Evolutionary conservation across 768 basidiomycete genomes (phyloP).

Genomic region (Strobilomyces confusus): DNA sequence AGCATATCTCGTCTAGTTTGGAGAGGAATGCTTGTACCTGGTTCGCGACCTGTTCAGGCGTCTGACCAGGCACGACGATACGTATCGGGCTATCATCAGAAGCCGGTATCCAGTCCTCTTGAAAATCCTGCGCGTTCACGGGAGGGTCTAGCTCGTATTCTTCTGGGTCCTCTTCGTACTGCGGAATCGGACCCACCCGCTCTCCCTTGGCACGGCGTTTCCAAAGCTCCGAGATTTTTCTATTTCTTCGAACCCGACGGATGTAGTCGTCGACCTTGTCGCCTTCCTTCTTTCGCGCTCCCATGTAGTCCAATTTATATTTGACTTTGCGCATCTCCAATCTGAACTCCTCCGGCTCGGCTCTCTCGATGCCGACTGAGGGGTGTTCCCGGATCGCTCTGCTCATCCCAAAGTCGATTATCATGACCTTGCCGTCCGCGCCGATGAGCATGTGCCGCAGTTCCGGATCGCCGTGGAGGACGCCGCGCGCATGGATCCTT

Average conservation of each 20-base stretch:
- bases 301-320: conserved; percentile 47
- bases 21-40: conserved; percentile 20
- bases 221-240: conserved; percentile 23
- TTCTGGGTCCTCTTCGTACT: conserved; percentile 28
- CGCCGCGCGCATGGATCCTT: conserved; percentile 43
- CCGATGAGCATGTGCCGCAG: conserved; percentile 53
- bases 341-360: conserved; percentile 39
- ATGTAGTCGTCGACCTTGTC: conserved; percentile 31
- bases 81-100: conserved; percentile 33
- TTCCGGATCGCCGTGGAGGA: conserved; percentile 46
- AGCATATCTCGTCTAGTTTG: conserved; percentile 17
- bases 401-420: conserved; percentile 53
- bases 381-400: conserved; percentile 28
- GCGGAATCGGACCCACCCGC: conserved; percentile 28
- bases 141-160: conserved; percentile 34
- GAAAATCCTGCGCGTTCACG: conserved; percentile 31
- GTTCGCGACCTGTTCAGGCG: conserved; percentile 18
- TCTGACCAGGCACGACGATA: conserved; percentile 37
- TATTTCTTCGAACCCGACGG: conserved; percentile 29
- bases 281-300: conserved; percentile 34
- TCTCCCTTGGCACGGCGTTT: conserved; percentile 27
- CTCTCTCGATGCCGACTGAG: conserved; percentile 33
- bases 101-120: conserved; percentile 33
- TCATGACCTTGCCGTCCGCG: conserved; percentile 47
- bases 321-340: conserved; percentile 55